Conservation (phyloP, 148 eudicot genomes). For the Camellia japonica region DNA sequence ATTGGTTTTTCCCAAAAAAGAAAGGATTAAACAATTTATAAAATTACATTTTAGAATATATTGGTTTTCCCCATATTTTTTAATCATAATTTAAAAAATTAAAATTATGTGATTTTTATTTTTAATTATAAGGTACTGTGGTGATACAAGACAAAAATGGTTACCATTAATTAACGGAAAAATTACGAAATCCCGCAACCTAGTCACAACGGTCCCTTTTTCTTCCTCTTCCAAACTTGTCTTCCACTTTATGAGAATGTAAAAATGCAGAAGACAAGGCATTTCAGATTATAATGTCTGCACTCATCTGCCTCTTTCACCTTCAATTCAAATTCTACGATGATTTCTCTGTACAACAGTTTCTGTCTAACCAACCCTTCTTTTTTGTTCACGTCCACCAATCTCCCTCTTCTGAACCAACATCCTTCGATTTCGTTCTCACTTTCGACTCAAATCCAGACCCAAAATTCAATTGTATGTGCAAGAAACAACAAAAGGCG, state of each 20-base stretch:
- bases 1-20: too few species aligned
- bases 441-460: slow-evolving; percentile 23
- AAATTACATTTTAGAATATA: too few species aligned
- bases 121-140: too few species aligned
- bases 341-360: neutral
- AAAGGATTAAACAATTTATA: too few species aligned
- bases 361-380: neutral
- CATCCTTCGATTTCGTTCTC: neutral
- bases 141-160: too few species aligned
- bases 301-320: too few species aligned
- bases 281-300: too few species aligned
- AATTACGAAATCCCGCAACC: neutral
- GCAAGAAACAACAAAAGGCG: slow-evolving; percentile 44
- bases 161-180: too few species aligned
- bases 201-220: neutral
- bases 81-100: too few species aligned
- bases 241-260: neutral
- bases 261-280: neutral
- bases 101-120: too few species aligned
- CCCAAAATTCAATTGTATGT: slow-evolving; percentile 27
- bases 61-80: too few species aligned
- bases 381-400: neutral
- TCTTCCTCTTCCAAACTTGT: neutral
- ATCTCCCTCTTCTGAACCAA: neutral
- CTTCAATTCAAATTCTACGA: neutral